Conservation (phyloP, 441 rosid species). For the Viola pubescens region DNA sequence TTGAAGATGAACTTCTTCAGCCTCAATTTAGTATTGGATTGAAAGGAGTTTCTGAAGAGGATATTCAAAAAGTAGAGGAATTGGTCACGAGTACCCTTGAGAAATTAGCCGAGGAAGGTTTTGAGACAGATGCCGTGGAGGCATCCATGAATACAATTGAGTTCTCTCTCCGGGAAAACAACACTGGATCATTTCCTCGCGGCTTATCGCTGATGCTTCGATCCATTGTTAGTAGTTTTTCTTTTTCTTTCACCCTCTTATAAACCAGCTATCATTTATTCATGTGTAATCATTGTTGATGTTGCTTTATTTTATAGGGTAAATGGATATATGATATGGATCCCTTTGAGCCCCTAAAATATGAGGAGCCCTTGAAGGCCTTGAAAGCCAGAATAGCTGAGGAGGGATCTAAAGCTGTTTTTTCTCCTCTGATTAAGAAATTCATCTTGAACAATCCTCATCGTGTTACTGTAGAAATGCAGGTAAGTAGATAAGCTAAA, state of each 20-base stretch:
- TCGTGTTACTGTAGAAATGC: constrained; percentile 81
- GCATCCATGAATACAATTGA: constrained; percentile 98
- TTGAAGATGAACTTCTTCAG: constrained; percentile 92
- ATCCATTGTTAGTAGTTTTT: constrained; percentile 48
- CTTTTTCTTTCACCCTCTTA: constrained; percentile 1
- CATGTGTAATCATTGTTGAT: background rate
- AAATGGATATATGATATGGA: constrained; percentile 94
- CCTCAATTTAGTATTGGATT: constrained; percentile 89
- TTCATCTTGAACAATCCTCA: constrained; percentile 70
- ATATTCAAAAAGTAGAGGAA: constrained; percentile 71
- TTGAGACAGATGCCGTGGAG: constrained; percentile 77
- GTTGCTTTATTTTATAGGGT: constrained; percentile 34
- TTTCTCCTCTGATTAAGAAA: constrained; percentile 79
- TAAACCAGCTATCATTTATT: background rate
- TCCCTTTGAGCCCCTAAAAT: constrained; percentile 87
- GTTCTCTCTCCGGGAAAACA: constrained; percentile 89
- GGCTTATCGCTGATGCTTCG: constrained; percentile 88
- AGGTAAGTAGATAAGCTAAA: constrained; percentile 31
- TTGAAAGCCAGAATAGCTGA: constrained; percentile 72
- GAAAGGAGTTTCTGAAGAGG: constrained; percentile 72
- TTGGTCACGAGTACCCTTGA: constrained; percentile 55
- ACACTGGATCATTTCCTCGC: constrained; percentile 95
- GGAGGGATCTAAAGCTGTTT: constrained; percentile 87
- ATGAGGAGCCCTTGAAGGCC: constrained; percentile 66
- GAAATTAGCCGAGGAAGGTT: constrained; percentile 76